Conservation (phyloP, 23 red algal species). For the Chondrus crispus region DNA sequence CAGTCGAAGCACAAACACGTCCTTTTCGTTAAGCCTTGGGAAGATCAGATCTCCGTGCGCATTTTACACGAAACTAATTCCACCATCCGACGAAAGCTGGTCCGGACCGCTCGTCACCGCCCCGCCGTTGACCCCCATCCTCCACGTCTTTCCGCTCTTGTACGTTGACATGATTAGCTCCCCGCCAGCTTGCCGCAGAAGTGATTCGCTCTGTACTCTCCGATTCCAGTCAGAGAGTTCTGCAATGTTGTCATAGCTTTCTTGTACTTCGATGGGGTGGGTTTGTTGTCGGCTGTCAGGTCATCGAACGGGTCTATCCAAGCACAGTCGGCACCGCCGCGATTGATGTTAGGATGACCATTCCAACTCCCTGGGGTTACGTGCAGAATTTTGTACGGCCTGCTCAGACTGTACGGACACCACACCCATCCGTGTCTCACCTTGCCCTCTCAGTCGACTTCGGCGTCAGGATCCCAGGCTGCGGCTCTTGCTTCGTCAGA, state of each 20-base stretch:
- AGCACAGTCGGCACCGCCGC: conserved; percentile 8
- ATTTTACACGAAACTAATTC: conserved; percentile 8
- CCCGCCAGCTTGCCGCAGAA: conserved; percentile 1
- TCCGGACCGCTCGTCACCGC: conserved; percentile 36
- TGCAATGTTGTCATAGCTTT: conserved; percentile 4
- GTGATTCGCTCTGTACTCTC: conserved; percentile 20
- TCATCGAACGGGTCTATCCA: conserved; percentile 32
- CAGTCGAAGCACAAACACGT: conserved; percentile 14
- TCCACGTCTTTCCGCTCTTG: background rate
- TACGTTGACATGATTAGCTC: conserved; percentile 31
- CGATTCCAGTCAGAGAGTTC: conserved; percentile 43
- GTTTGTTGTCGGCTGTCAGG: conserved; percentile 10
- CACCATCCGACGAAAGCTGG: background rate
- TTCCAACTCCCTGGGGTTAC: conserved; percentile 20
- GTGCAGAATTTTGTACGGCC: conserved; percentile 26
- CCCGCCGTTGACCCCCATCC: conserved; percentile 31
- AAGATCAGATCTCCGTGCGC: conserved; percentile 36
- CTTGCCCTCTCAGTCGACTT: background rate
- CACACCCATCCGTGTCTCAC: background rate
- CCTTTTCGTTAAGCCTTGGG: conserved; percentile 15
- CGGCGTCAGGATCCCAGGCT: background rate
- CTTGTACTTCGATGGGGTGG: conserved; percentile 12
- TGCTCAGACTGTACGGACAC: background rate
- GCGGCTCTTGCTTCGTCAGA: background rate
- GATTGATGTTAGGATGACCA: conserved; percentile 39